phyloP scores from a whole-genome alignment of 2,329 filamentous ascomycete genomes.

The Cyclaneusma minus region DNA sequence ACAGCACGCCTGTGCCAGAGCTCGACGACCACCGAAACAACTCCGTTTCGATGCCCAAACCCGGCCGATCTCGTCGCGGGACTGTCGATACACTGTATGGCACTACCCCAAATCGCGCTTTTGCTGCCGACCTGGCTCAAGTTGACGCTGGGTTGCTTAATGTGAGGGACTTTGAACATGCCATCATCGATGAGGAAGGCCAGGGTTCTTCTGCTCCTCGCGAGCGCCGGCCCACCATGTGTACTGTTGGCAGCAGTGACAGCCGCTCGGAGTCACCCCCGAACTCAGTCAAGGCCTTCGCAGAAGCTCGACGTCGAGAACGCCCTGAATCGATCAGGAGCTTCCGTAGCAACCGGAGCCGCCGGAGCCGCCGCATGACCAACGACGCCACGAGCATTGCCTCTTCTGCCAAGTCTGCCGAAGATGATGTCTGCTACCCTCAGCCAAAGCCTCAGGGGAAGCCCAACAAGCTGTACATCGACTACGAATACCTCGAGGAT shows the following conservation, averaged over 20 bases:
- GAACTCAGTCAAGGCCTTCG: constrained; percentile 96
- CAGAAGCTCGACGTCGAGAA: constrained; percentile 73
- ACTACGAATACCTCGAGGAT: constrained; percentile 87
- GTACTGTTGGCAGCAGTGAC: constrained; percentile 40
- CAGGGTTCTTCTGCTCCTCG: constrained; percentile 25
- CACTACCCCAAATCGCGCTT: constrained; percentile 18
- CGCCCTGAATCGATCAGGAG: constrained; percentile 46
- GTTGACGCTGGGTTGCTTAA: constrained; percentile 23
- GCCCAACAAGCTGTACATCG: constrained; percentile 66
- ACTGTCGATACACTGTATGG: constrained; percentile 59
- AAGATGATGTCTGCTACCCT: constrained; percentile 83
- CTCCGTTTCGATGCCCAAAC: constrained; percentile 40
- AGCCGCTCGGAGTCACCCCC: constrained; percentile 70
- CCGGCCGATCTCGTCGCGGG: constrained; percentile 47
- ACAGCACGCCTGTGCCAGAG: constrained; percentile 60
- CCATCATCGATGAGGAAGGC: constrained; percentile 61
- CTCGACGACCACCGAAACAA: constrained; percentile 79
- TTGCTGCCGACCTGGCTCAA: constrained; percentile 22
- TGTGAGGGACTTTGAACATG: constrained; percentile 76
- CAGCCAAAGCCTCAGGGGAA: constrained; percentile 52
- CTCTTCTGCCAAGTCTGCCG: constrained; percentile 53
- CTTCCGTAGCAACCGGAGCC: constrained; percentile 37
- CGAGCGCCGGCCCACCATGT: constrained; percentile 26
- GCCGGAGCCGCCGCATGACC: constrained; percentile 37
- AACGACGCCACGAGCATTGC: constrained; percentile 45